Percentiles rank a stretch among this genome's conserved stretches.
Evolutionary conservation across 139 green algal species (phyloP).

Genomic region (Raphidocelis subcapitata): DNA sequence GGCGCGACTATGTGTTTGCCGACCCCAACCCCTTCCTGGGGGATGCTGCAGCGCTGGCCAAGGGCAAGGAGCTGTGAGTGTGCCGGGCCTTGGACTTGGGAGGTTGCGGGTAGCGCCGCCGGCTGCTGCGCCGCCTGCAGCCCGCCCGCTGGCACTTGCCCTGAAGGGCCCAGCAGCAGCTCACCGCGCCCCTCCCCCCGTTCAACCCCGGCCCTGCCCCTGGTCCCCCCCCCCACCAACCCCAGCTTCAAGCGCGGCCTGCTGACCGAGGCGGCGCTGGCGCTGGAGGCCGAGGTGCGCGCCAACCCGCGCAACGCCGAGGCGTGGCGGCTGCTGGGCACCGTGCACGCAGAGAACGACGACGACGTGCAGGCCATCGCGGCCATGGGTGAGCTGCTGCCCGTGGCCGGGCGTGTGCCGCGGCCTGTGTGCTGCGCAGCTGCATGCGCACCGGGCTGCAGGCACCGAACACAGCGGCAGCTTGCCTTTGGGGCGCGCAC

Average conservation of each 20-base stretch:
- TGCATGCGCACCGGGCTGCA: no score
- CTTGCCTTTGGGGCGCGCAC: no score
- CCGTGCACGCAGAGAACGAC: slow-evolving; percentile 98
- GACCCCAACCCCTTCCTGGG: slow-evolving; percentile 86
- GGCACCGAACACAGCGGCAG: no score
- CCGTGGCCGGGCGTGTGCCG: not conserved
- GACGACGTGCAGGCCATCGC: slow-evolving; percentile 78
- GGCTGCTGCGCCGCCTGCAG: no score
- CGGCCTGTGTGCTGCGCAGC: not conserved
- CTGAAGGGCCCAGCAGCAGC: no score
- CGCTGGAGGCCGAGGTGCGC: slow-evolving; percentile 91
- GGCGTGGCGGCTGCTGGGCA: slow-evolving; percentile 94
- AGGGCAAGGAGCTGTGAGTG: slow-evolving; percentile 77
- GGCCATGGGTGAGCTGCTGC: not conserved
- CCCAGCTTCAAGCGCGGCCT: slow-evolving; percentile 59
- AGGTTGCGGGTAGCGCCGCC: no score
- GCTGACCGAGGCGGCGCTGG: slow-evolving; percentile 90
- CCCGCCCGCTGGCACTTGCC: no score
- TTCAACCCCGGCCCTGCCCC: no score
- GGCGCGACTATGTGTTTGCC: slow-evolving; percentile 77
- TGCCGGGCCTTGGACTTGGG: no score
- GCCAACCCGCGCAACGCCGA: slow-evolving; percentile 71
- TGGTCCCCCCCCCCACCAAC: not conserved
- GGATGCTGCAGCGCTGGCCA: slow-evolving; percentile 67
- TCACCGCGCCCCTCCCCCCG: no score